These are phyloP conservation scores for Vitis rupestris DNA, from an alignment of 164 flowering plant species.

Conservation along the genomic window DNA sequence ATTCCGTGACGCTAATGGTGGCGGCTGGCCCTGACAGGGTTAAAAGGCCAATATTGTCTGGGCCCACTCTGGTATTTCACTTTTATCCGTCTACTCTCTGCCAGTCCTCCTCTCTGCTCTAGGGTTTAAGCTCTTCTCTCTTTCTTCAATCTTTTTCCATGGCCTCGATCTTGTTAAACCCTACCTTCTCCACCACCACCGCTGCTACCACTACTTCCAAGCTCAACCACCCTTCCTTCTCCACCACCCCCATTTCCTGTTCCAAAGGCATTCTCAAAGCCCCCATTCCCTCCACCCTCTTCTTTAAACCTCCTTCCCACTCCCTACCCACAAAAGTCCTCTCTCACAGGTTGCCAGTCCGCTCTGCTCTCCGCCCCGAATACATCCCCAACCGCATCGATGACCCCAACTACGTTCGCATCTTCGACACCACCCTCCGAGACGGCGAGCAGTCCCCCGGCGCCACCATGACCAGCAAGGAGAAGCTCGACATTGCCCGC, in stretches of 20 bases:
- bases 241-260: neutral
- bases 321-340: neutral
- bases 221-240: neutral
- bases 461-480: slow-evolving; percentile 83
- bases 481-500: slow-evolving; percentile 89
- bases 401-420: slow-evolving; percentile 80
- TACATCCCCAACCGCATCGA: slow-evolving; percentile 78
- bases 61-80: no score
- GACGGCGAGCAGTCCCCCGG: slow-evolving; percentile 99
- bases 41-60: no score
- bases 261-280: neutral
- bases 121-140: no score
- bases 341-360: slow-evolving; percentile 11
- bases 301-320: neutral
- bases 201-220: neutral
- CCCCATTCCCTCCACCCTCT: neutral
- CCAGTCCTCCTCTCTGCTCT: no score
- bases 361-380: slow-evolving; percentile 38
- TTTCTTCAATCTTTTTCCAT: neutral
- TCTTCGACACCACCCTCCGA: slow-evolving; percentile 97
- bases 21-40: no score
- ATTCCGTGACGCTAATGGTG: no score
- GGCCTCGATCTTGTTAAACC: slow-evolving; percentile 5
- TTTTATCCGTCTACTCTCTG: no score
- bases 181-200: neutral